Conservation (phyloP, 257 asterid species). For the Solanum virginianum region DNA sequence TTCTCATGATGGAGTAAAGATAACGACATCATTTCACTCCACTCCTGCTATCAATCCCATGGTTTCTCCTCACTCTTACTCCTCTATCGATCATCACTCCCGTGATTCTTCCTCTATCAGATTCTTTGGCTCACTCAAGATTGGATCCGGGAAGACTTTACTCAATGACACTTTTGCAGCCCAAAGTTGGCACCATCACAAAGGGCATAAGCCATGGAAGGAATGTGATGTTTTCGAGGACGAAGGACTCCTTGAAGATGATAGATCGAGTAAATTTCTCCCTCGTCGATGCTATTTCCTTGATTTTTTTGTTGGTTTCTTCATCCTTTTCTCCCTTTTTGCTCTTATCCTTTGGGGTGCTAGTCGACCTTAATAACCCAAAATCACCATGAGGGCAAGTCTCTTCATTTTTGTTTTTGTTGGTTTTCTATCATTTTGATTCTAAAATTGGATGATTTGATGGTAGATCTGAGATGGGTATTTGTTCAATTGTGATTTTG, state of each 20-base stretch:
- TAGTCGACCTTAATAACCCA: constrained; percentile 71
- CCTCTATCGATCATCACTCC: constrained; percentile 76
- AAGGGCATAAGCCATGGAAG: constrained; percentile 46
- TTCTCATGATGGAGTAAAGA: constrained; percentile 81
- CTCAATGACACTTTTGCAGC: constrained; percentile 39
- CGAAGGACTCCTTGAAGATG: constrained; percentile 74
- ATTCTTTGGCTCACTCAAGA: constrained; percentile 64
- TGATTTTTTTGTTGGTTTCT: constrained; percentile 56
- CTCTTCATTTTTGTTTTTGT: neutral
- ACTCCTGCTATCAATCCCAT: constrained; percentile 56
- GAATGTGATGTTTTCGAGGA: constrained; percentile 80
- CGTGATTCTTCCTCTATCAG: constrained; percentile 85
- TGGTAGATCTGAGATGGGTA: neutral
- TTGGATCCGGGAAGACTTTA: constrained; percentile 58
- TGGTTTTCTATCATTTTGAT: neutral
- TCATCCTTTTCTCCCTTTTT: constrained; percentile 57
- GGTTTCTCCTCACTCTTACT: constrained; percentile 74
- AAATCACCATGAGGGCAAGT: constrained; percentile 58
- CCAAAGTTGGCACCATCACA: constrained; percentile 4
- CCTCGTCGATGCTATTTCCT: constrained; percentile 64
- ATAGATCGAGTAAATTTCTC: constrained; percentile 23
- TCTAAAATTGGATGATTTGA: neutral
- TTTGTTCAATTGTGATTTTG: constrained; percentile 10
- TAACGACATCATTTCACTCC: constrained; percentile 69
- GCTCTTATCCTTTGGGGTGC: constrained; percentile 87